A percentile compares a stretch with the other conserved stretches of the same genome.
Conservation (phyloP, 495 filamentous ascomycete genomes). For the Tetracladium setigerum region DNA sequence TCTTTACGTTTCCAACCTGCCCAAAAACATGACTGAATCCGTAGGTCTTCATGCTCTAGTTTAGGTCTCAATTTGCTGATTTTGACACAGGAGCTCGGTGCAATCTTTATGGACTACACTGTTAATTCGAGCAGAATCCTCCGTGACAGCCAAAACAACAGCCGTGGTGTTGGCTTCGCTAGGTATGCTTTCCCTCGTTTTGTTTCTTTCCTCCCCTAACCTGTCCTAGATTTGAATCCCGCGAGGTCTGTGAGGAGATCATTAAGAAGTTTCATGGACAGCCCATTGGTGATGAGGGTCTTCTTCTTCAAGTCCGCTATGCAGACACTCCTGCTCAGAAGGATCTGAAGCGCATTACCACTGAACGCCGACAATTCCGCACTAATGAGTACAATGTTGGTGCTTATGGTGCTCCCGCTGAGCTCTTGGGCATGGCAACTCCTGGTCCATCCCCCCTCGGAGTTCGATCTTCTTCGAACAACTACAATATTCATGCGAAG, state of each 20-base stretch:
- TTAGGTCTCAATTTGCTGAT: neutral
- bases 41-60: conserved; percentile 41
- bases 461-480: conserved; percentile 16
- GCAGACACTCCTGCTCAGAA: conserved; percentile 96
- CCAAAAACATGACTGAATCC: conserved; percentile 79
- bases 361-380: conserved; percentile 85
- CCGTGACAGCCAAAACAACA: conserved; percentile 78
- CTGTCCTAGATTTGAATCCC: conserved; percentile 67
- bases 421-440: conserved; percentile 36
- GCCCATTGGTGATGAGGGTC: conserved; percentile 59
- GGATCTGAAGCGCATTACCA: conserved; percentile 87
- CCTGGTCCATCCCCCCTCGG: conserved; percentile 13
- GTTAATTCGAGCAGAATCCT: conserved; percentile 90
- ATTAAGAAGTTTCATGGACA: conserved; percentile 76
- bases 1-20: conserved; percentile 93
- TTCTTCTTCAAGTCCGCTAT: conserved; percentile 87
- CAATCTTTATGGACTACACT: conserved; percentile 75
- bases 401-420: conserved; percentile 46
- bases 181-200: conserved; percentile 47
- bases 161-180: conserved; percentile 95
- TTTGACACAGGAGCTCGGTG: conserved; percentile 52
- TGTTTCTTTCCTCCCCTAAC: neutral
- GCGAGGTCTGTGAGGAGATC: conserved; percentile 79
- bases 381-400: conserved; percentile 86
- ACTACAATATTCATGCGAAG: conserved; percentile 13